Evolutionary conservation across 306 rosid species (phyloP), one percentile per base, ranked within the genome.

Genomic region (Vicia villosa): DNA sequence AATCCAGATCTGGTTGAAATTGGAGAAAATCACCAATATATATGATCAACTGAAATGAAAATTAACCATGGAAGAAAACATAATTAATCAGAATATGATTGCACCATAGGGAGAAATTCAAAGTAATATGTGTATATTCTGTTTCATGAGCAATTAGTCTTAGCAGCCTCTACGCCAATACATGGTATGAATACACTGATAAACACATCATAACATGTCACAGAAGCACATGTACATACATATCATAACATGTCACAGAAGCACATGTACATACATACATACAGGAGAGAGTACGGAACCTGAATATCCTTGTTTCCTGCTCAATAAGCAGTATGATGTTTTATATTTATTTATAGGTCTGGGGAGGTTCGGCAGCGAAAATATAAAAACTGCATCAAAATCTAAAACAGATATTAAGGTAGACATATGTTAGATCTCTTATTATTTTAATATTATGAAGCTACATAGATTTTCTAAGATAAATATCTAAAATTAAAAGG

Each of bases 311-410:
- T 57, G 56, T 69, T 60, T 74, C 74, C 24, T 72, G 68, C 66
- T 59, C 72, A 52, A 15, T 62, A 79, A 42, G 59, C 51, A 8
- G 22, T 74, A 56, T 80, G 74, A 65, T 66, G 65, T n/a, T 52
- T 30, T 66, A 45, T 19, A 15, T 65, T 40, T 70, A 36, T 54
- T 32, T 24, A 60, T 22, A 19, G 15, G 67, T 10, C 56, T 24
- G 24, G 34, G 16, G 37, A 55, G 57, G 46, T 47, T 81, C 77
- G 17, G 57, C 5, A 66, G 69, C 38, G 80, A 43, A 79, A 85
- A 78, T 88, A 86, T 66, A 83, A 52, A 69, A 87, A 89, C 65
- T 91, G 96, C 71, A 81, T 38, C 51, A 91, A 70, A 82, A 91
- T 91, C 96, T 91, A 67, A 46, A 71, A 24, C 59, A 51, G 49